Evolutionary conservation across 2,329 filamentous ascomycete genomes (phyloP).

Genomic region (Stagonosporopsis rhizophila): DNA sequence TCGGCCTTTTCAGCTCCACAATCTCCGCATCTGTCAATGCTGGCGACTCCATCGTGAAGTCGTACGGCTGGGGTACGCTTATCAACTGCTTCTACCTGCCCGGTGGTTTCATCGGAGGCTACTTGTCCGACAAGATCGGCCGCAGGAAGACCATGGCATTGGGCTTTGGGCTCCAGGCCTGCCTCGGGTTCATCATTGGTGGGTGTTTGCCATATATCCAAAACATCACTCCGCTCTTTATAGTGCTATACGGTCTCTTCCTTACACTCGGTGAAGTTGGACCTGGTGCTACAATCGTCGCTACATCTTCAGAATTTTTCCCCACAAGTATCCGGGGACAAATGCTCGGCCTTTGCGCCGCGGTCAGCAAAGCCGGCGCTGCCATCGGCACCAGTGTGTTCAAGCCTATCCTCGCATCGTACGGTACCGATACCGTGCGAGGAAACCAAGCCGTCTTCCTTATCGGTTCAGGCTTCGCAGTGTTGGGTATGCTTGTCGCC

Average conservation of each 20-base stretch:
- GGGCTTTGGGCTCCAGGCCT: constrained; percentile 33
- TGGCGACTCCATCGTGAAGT: constrained; percentile 29
- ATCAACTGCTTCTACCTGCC: constrained; percentile 38
- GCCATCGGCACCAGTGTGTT: constrained; percentile 35
- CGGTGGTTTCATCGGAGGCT: constrained; percentile 38
- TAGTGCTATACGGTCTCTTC: constrained; percentile 39
- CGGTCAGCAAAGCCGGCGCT: constrained; percentile 36
- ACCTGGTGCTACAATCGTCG: constrained; percentile 27
- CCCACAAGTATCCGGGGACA: constrained; percentile 38
- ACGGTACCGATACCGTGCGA: constrained; percentile 29
- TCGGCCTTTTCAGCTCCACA: constrained; percentile 63
- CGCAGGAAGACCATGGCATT: constrained; percentile 34
- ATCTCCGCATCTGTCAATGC: constrained; percentile 48
- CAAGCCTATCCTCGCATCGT: constrained; percentile 36
- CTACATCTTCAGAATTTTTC: constrained; percentile 34
- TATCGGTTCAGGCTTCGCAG: constrained; percentile 35
- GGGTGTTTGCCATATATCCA: constrained; percentile 39
- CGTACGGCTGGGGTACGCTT: constrained; percentile 30
- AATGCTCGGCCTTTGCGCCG: constrained; percentile 35
- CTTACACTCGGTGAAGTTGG: constrained; percentile 37
- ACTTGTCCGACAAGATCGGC: constrained; percentile 35
- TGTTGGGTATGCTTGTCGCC: constrained; percentile 31
- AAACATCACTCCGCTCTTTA: constrained; percentile 38
- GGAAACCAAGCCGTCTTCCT: constrained; percentile 35
- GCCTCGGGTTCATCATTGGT: constrained; percentile 36